Evolutionary conservation across 192 early-diverging fungal genomes (phyloP).

Genomic region (Oehlia diaphana): DNA sequence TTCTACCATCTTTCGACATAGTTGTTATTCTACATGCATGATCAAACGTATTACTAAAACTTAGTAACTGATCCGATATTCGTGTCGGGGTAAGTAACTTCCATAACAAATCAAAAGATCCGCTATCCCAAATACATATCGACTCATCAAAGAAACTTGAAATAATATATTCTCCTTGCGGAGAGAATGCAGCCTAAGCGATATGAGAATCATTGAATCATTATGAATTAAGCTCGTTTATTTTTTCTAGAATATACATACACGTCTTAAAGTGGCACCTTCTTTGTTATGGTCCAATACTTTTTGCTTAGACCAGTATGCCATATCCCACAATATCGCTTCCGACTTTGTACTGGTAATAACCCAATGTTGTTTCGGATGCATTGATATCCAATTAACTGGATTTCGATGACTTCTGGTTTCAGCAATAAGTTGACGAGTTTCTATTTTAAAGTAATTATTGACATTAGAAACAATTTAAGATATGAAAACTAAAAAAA

Average conservation of each 20-base stretch:
- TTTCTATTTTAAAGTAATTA: conserved; percentile 15
- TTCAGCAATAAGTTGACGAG: conserved; percentile 25
- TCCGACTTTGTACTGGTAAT: conserved; percentile 25
- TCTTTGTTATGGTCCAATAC: conserved; percentile 11
- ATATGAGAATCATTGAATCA: neutral
- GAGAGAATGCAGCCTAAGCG: conserved; percentile 9
- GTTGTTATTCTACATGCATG: neutral
- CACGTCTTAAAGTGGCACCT: conserved; percentile 1
- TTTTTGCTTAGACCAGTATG: conserved; percentile 16
- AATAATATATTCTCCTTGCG: conserved; percentile 25
- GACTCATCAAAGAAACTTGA: conserved; percentile 16
- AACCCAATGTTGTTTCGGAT: conserved; percentile 8
- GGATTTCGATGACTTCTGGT: conserved; percentile 17
- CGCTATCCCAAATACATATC: conserved; percentile 20
- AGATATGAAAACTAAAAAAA: neutral
- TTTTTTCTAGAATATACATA: neutral
- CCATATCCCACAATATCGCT: conserved; percentile 28
- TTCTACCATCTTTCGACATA: conserved; percentile 4
- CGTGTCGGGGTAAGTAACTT: neutral
- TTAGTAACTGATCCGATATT: neutral
- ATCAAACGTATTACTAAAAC: neutral
- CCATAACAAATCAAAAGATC: conserved; percentile 20
- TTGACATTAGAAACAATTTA: neutral
- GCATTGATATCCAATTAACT: conserved; percentile 25
- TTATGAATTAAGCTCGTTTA: too few species aligned